These are phyloP conservation scores for Cryptococcus wingfieldii DNA, from an alignment of 1,284 basidiomycete genomes.

Conservation along the genomic window DNA sequence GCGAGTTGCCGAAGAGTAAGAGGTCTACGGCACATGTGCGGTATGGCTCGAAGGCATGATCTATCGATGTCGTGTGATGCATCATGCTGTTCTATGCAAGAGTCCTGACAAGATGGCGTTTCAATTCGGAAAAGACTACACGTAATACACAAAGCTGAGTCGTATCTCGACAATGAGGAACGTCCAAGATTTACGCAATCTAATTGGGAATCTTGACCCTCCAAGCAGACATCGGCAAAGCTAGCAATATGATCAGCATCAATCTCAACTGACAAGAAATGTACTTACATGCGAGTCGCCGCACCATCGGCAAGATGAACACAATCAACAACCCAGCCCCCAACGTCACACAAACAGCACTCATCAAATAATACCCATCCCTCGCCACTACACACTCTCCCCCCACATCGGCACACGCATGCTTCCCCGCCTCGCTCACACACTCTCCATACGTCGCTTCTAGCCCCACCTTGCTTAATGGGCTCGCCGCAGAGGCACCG, in stretches of 20 bases:
- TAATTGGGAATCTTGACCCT: conserved; percentile 43
- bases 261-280: neutral
- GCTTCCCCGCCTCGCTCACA: conserved; percentile 82
- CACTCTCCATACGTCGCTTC: conserved; percentile 58
- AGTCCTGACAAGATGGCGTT: too few species aligned
- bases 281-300: conserved; percentile 73
- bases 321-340: conserved; percentile 68
- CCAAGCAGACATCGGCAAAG: conserved; percentile 46
- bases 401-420: conserved; percentile 66
- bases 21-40: too few species aligned
- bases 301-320: conserved; percentile 80
- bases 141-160: too few species aligned
- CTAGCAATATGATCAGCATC: conserved; percentile 15
- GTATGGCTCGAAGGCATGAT: too few species aligned
- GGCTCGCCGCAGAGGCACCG: too few species aligned
- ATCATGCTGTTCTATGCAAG: neutral
- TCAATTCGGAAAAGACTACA: too few species aligned
- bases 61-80: neutral
- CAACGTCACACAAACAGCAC: conserved; percentile 68
- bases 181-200: neutral
- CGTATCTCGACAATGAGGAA: neutral
- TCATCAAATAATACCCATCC: conserved; percentile 91
- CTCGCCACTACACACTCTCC: conserved; percentile 77
- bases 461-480: too few species aligned
- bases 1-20: too few species aligned